These are phyloP conservation scores for Aspergillus sclerotiicarbonarius DNA, from an alignment of 495 filamentous ascomycete species.

Conservation along the genomic window DNA sequence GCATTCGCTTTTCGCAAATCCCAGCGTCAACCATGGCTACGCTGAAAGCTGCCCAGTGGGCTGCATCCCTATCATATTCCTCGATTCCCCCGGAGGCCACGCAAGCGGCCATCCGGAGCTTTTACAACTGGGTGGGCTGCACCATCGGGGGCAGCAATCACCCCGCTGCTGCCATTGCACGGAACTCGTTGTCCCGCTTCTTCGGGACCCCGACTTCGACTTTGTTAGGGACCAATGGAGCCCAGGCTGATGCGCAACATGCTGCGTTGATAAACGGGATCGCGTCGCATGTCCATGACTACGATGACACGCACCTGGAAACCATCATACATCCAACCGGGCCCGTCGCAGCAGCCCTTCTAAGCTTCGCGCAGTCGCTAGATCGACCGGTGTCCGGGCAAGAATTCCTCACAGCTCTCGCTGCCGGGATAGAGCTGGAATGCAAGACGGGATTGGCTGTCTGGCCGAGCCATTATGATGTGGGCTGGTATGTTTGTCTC, in stretches of 20 bases:
- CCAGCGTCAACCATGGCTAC: neutral
- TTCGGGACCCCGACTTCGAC: conserved; percentile 43
- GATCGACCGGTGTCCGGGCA: conserved; percentile 35
- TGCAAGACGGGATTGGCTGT: conserved; percentile 50
- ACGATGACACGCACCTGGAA: conserved; percentile 57
- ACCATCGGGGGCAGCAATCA: conserved; percentile 48
- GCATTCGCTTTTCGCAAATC: too few species aligned
- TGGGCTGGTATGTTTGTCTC: conserved; percentile 39
- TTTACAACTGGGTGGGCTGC: conserved; percentile 56
- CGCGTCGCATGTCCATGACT: conserved; percentile 55
- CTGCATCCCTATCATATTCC: neutral
- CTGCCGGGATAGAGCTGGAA: conserved; percentile 51
- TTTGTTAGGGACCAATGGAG: conserved; percentile 37
- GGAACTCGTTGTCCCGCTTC: conserved; percentile 40
- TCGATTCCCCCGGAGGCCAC: neutral
- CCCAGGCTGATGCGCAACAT: conserved; percentile 45
- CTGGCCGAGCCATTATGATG: conserved; percentile 54
- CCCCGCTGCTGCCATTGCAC: conserved; percentile 41
- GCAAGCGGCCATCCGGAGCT: conserved; percentile 20
- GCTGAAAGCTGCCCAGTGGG: conserved; percentile 1
- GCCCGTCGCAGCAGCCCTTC: conserved; percentile 47
- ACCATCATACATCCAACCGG: conserved; percentile 57
- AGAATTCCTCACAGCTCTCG: conserved; percentile 50
- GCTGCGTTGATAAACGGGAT: conserved; percentile 55
- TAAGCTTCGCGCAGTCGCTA: conserved; percentile 42